Evolutionary conservation across 2,329 filamentous ascomycete species (phyloP).

Genomic region (Sporothrix phasma): DNA sequence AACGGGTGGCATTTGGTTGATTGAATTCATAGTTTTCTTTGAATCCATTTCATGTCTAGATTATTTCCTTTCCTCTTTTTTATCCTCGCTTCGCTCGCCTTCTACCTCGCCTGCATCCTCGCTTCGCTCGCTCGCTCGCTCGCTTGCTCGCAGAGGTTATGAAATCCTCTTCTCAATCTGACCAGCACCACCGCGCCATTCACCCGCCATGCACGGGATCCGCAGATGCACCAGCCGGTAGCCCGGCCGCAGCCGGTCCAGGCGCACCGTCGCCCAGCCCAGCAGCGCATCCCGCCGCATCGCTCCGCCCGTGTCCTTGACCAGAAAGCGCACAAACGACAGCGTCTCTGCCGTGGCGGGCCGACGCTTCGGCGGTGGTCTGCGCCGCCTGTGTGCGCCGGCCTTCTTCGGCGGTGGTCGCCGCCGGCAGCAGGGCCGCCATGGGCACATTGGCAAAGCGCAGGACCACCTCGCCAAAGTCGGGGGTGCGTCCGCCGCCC

Average conservation of each 20-base stretch:
- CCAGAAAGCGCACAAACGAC: constrained; percentile 69
- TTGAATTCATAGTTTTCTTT: no score
- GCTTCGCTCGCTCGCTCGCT: not conserved
- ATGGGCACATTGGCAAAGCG: constrained; percentile 42
- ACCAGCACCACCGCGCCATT: constrained; percentile 64
- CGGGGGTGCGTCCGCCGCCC: constrained; percentile 48
- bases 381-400: constrained; percentile 30
- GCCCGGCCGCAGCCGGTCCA: constrained; percentile 69
- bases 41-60: not conserved
- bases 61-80: not conserved
- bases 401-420: constrained; percentile 47
- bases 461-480: constrained; percentile 51
- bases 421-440: constrained; percentile 24
- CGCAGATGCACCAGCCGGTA: constrained; percentile 69
- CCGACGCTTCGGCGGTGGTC: constrained; percentile 29
- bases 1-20: not conserved
- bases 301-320: constrained; percentile 65
- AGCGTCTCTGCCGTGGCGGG: constrained; percentile 56
- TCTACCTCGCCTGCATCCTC: not conserved
- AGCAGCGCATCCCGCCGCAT: constrained; percentile 68
- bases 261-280: constrained; percentile 79
- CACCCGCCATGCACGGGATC: constrained; percentile 53
- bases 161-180: constrained; percentile 51
- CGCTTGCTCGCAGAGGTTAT: not conserved
- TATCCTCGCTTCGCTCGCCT: not conserved